These are phyloP conservation scores for Gliomastix tumulicola DNA, from an alignment of 2,329 filamentous ascomycete genomes.

Conservation along the genomic window DNA sequence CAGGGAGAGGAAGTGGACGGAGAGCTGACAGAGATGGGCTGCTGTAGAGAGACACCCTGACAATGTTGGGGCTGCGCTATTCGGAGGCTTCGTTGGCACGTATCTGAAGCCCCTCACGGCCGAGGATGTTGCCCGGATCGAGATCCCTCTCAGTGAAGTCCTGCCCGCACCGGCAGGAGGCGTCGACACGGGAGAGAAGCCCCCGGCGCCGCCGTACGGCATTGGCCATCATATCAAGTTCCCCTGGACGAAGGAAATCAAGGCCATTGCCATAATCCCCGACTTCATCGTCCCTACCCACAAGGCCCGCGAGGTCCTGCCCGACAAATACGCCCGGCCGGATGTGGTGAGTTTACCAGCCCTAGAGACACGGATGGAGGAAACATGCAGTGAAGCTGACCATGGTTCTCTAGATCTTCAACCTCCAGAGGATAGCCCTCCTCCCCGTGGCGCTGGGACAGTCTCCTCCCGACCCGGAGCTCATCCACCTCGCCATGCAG, in stretches of 20 bases:
- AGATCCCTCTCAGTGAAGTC: conserved; percentile 92
- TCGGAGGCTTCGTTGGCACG: conserved; percentile 93
- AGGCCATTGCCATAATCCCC: conserved; percentile 92
- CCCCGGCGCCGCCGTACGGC: conserved; percentile 81
- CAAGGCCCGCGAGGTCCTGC: conserved; percentile 79
- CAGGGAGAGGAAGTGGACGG: too few species aligned
- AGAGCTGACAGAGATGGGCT: not conserved
- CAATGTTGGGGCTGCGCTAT: conserved; percentile 90
- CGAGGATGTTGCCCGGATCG: conserved; percentile 81
- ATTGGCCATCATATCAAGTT: conserved; percentile 98
- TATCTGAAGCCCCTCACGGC: conserved; percentile 89
- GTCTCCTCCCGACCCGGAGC: conserved; percentile 82
- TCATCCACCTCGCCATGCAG: conserved; percentile 98
- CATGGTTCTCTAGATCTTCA: conserved; percentile 58
- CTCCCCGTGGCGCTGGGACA: conserved; percentile 84
- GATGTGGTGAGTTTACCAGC: conserved; percentile 63
- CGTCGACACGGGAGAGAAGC: conserved; percentile 78
- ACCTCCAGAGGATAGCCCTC: conserved; percentile 87
- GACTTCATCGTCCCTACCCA: conserved; percentile 95
- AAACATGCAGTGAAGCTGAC: not conserved
- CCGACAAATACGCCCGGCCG: conserved; percentile 67
- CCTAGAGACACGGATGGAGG: not conserved
- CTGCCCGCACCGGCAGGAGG: conserved; percentile 85
- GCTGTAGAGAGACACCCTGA: conserved; percentile 76
- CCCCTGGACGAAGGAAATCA: conserved; percentile 89